These are phyloP conservation scores for Fusarium tuaranense DNA, from an alignment of 2,329 filamentous ascomycete genomes.

Conservation along the genomic window DNA sequence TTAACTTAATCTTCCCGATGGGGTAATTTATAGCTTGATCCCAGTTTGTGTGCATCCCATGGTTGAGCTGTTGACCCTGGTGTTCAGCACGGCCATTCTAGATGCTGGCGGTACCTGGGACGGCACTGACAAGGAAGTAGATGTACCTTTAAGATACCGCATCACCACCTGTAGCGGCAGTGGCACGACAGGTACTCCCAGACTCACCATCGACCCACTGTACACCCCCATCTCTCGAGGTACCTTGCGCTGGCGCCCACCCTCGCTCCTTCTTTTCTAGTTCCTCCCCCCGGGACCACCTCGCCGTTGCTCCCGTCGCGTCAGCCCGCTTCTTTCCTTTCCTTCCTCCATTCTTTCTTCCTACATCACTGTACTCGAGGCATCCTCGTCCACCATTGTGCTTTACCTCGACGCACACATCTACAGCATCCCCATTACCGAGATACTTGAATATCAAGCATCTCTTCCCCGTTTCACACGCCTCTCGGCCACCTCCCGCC, in stretches of 20 bases:
- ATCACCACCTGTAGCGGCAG: not conserved
- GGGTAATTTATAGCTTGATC: not conserved
- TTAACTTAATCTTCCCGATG: not conserved
- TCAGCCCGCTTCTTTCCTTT: conserved; percentile 43
- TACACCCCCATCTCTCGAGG: conserved; percentile 16
- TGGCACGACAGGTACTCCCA: conserved; percentile 15
- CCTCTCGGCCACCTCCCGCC: conserved; percentile 33
- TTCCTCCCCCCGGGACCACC: conserved; percentile 42
- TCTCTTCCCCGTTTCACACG: conserved; percentile 31
- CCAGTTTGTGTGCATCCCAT: not conserved
- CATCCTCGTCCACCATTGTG: conserved; percentile 21
- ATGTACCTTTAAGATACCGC: conserved; percentile 27
- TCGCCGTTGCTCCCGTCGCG: conserved; percentile 45
- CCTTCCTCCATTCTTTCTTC: conserved; percentile 31
- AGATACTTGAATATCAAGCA: conserved; percentile 16
- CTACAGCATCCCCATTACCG: conserved; percentile 10
- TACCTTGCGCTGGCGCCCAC: conserved; percentile 18
- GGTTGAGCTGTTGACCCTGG: not conserved
- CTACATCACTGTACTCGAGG: conserved; percentile 28
- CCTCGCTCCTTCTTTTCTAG: conserved; percentile 43
- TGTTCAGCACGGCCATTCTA: conserved; percentile 10
- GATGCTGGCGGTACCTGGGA: conserved; percentile 20
- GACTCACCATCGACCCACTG: conserved; percentile 30
- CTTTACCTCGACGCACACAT: conserved; percentile 1
- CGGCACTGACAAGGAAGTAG: conserved; percentile 31